Conservation (phyloP, 257 asterid species). For the Fraxinus excelsior region DNA sequence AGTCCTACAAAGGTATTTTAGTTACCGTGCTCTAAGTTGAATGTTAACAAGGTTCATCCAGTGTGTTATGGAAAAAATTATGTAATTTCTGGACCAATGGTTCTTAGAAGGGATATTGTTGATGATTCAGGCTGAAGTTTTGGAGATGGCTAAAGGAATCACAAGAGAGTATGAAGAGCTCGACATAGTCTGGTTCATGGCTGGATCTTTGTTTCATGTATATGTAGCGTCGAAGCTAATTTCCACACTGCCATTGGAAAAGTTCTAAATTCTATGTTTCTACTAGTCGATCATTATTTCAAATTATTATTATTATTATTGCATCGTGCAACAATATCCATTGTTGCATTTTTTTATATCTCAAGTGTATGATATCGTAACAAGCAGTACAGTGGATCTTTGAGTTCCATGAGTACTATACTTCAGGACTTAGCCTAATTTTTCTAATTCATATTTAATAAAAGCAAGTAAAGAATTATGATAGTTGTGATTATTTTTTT, state of each 20-base stretch:
- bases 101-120: slow-evolving; percentile 26
- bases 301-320: too few relatives aligned
- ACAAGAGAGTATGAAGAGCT: slow-evolving; percentile 93
- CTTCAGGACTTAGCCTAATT: too few relatives aligned
- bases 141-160: slow-evolving; percentile 87
- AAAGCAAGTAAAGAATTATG: too few relatives aligned
- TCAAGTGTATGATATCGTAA: too few relatives aligned
- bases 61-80: not conserved
- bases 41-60: not conserved
- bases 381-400: too few relatives aligned
- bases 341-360: too few relatives aligned
- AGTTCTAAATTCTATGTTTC: not conserved
- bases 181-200: slow-evolving; percentile 99
- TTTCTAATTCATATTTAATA: too few relatives aligned
- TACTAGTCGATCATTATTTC: not conserved
- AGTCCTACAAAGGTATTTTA: slow-evolving; percentile 85
- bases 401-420: too few relatives aligned
- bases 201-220: slow-evolving; percentile 93
- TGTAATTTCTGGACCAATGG: not conserved
- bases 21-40: slow-evolving; percentile 27
- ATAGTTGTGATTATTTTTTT: too few relatives aligned
- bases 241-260: not conserved
- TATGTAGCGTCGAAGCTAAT: not conserved
- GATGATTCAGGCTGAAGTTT: slow-evolving; percentile 66
- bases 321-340: too few relatives aligned